These are phyloP conservation scores for Fusarium sp. DNA, from an alignment of 2,329 filamentous ascomycete genomes.

Conservation along the genomic window DNA sequence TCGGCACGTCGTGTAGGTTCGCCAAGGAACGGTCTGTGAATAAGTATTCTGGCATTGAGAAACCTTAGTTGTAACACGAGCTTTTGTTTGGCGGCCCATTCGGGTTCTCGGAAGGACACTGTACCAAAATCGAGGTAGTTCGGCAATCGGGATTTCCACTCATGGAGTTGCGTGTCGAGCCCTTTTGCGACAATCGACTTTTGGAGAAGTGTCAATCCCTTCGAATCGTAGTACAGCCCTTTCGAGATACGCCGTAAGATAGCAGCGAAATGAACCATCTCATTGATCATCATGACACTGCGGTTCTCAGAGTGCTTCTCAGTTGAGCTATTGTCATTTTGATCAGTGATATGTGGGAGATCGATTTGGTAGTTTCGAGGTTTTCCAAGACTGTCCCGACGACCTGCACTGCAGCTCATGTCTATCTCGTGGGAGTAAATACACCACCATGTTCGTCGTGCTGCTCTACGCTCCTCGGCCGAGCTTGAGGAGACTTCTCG, in stretches of 20 bases:
- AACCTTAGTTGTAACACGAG: conserved; percentile 2
- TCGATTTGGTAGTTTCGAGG: conserved; percentile 15
- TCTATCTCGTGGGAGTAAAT: conserved; percentile 26
- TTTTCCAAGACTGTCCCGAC: conserved; percentile 18
- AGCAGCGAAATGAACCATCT: conserved; percentile 11
- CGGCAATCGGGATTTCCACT: conserved; percentile 1
- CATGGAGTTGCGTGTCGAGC: not conserved
- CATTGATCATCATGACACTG: conserved; percentile 4
- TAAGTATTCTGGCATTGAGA: conserved; percentile 1
- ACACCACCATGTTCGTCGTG: conserved; percentile 13
- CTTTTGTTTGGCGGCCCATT: conserved; percentile 10
- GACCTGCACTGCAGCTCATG: conserved; percentile 21
- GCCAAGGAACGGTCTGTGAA: conserved; percentile 3
- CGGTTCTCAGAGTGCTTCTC: not conserved
- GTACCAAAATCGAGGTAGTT: not conserved
- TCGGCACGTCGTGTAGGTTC: not conserved
- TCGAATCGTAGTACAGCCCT: conserved; percentile 7
- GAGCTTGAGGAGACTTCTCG: not conserved
- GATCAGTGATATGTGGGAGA: not conserved
- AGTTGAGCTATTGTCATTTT: fast-evolving
- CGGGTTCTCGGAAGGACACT: conserved; percentile 2
- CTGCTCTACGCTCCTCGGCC: conserved; percentile 2
- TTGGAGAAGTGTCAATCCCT: not conserved
- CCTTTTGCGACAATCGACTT: conserved; percentile 10
- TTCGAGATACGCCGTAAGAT: conserved; percentile 1